Base-by-base conservation (phyloP, 306 rosid genomes). In the cucumber (Cucumis sativus) region DNA sequence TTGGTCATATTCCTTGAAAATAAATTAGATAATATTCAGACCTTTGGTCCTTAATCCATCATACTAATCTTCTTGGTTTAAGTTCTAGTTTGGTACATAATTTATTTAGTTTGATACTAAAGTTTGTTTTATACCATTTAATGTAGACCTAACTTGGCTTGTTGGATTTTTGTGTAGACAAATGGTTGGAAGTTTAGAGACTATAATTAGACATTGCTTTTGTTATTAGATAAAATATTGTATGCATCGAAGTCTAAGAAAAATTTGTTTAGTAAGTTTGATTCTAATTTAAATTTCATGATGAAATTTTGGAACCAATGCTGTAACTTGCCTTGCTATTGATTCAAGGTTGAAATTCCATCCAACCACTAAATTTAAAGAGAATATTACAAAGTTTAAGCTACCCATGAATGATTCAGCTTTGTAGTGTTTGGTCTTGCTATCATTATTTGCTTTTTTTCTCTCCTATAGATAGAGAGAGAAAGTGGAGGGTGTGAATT, bases 401-500 rank as follows among this genome's bases (percentile, higher is more conserved):
- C 2, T 70, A 47, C 14, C 59, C 58, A 70, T 47, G 40, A 70
- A 70, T 70, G 76, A 70, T 70, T 47, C 25, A 70, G 40, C 76
- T 70, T 47, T 70, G 20, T 70, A 70, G 37, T 47, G 59, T 21
- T 70, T 21, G 23, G 76, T 70, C 41, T 25, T 71, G 76, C 41
- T 25, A 71, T 71, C 76, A 71, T 71, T 49, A 49, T 49, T 15
- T 71, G 23, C 60, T 25, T 71, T 49, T 25, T 71, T 8, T 13
- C 4, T 3, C 8, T 2, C 8, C 1, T 25, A 71, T 15, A 69
- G 75, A 71, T 28, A 71, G 41, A 16, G 9, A 20, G 75, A 70
- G 59, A 69, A n/a, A 68, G 74, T 47, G 57, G 76, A 70, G 35
- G 76, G 5, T 71, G 10, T 71, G 76, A 49, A 23, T 33, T 71